phyloP scores from a whole-genome alignment of 2,329 filamentous ascomycete species.

The Cordyceps sp. region DNA sequence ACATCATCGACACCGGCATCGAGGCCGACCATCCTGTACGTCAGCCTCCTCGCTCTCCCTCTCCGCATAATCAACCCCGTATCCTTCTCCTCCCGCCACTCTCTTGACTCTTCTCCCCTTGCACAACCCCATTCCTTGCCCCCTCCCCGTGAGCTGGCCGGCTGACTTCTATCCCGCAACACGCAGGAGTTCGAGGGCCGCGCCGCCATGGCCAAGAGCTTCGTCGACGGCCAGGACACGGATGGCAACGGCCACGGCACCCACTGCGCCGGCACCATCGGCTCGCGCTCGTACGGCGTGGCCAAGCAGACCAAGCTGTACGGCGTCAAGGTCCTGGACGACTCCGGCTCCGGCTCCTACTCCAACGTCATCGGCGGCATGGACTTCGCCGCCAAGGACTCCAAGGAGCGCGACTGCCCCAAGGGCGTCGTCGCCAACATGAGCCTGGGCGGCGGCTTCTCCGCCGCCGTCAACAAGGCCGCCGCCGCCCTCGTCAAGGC shows the following conservation, averaged over 20 bases:
- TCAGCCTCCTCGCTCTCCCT: too few relatives aligned
- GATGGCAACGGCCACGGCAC: slow-evolving; percentile 13
- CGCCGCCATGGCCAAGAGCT: slow-evolving; percentile 19
- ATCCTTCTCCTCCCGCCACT: too few relatives aligned
- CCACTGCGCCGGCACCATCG: slow-evolving; percentile 18
- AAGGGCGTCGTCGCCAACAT: slow-evolving; percentile 30
- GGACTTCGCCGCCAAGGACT: slow-evolving; percentile 17
- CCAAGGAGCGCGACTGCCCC: slow-evolving; percentile 13
- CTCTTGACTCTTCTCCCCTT: too few relatives aligned
- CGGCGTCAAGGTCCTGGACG: slow-evolving; percentile 21
- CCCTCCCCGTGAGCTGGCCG: too few relatives aligned
- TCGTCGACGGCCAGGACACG: slow-evolving; percentile 10
- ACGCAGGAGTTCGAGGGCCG: slow-evolving; percentile 20
- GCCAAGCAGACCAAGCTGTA: slow-evolving; percentile 21
- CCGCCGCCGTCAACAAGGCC: slow-evolving; percentile 27
- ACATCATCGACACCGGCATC: slow-evolving; percentile 26
- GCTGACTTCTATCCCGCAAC: background rate
- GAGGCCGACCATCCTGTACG: slow-evolving; percentile 15
- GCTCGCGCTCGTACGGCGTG: slow-evolving; percentile 18
- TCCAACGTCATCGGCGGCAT: slow-evolving; percentile 23
- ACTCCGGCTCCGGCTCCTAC: slow-evolving; percentile 15
- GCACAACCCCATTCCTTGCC: too few relatives aligned
- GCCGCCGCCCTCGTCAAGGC: slow-evolving; percentile 21
- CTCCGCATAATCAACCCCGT: too few relatives aligned
- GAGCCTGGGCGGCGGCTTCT: slow-evolving; percentile 28